Evolutionary conservation across 2,329 filamentous ascomycete species (phyloP).

Genomic region (Stemphylium lycopersici): DNA sequence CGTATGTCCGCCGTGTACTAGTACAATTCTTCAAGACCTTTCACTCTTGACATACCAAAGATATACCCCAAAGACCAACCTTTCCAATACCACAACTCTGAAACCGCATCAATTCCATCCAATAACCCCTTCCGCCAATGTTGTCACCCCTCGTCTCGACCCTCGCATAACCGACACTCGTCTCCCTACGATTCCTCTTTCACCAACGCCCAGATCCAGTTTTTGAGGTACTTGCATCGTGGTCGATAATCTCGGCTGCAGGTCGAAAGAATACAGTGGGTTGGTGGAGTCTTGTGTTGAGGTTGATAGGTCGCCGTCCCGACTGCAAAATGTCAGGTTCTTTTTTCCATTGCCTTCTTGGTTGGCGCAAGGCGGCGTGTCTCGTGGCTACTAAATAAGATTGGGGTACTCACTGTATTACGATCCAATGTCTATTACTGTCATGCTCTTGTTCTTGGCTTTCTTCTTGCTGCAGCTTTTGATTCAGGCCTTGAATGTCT

Average conservation of each 20-base stretch:
- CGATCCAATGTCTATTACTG: slow-evolving; percentile 22
- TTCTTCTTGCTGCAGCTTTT: slow-evolving; percentile 4
- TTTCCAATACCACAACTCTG: too few species aligned
- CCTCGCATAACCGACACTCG: slow-evolving; percentile 39
- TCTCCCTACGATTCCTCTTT: slow-evolving; percentile 42
- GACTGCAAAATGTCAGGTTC: slow-evolving; percentile 18
- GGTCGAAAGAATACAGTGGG: slow-evolving; percentile 36
- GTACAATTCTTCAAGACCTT: too few species aligned
- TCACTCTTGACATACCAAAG: too few species aligned
- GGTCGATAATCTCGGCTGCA: slow-evolving; percentile 8
- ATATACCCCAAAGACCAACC: too few species aligned
- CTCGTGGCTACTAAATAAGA: too few species aligned
- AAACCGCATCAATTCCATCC: slow-evolving; percentile 40
- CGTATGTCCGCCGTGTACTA: too few species aligned
- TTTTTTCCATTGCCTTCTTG: too few species aligned
- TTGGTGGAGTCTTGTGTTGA: slow-evolving; percentile 1
- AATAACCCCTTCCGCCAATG: slow-evolving; percentile 44
- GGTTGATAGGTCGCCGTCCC: slow-evolving; percentile 39
- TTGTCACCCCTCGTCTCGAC: slow-evolving; percentile 11
- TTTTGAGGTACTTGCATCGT: slow-evolving; percentile 26
- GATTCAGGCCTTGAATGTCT: slow-evolving; percentile 31
- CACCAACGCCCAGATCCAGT: slow-evolving; percentile 41
- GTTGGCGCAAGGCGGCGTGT: too few species aligned
- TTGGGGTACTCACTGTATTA: slow-evolving; percentile 47
- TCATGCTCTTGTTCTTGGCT: neutral